Percentiles rank a stretch among this genome's conserved stretches.
Conservation (phyloP, 169 alveolate genomes). For the Plasmodium gaboni region DNA sequence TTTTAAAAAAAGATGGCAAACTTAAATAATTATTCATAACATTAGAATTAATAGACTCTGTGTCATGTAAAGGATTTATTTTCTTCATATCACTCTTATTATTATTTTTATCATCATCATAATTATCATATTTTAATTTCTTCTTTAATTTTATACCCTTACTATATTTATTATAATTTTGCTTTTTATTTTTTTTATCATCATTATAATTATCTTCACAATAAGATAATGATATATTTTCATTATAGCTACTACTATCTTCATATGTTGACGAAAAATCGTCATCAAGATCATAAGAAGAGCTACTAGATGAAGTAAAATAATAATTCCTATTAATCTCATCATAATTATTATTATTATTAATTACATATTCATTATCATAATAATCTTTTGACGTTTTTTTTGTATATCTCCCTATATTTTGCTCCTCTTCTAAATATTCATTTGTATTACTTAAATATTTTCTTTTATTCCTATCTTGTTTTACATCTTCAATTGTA, state of each 20-base stretch:
- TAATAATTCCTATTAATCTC: conserved; percentile 18
- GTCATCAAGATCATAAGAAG: not conserved
- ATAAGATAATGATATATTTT: not conserved
- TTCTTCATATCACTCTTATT: conserved; percentile 11
- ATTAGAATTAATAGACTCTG: conserved; percentile 40
- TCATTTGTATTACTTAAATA: not conserved
- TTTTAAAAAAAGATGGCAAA: conserved; percentile 61
- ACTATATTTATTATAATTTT: not conserved
- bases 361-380: not conserved
- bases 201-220: not conserved
- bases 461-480: not conserved
- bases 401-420: not conserved
- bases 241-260: too few relatives aligned
- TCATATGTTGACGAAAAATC: too few relatives aligned
- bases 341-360: not conserved
- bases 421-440: conserved; percentile 3
- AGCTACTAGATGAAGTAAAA: conserved; percentile 49
- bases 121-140: conserved; percentile 12
- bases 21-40: conserved; percentile 36
- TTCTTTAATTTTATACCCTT: conserved; percentile 7
- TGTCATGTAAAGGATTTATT: conserved; percentile 64
- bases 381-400: not conserved
- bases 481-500: conserved; percentile 47
- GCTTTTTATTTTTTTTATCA: not conserved
- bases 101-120: not conserved